Conservation (phyloP, 1,284 basidiomycete genomes). For the Anthracocystis panici-leucophaei region DNA sequence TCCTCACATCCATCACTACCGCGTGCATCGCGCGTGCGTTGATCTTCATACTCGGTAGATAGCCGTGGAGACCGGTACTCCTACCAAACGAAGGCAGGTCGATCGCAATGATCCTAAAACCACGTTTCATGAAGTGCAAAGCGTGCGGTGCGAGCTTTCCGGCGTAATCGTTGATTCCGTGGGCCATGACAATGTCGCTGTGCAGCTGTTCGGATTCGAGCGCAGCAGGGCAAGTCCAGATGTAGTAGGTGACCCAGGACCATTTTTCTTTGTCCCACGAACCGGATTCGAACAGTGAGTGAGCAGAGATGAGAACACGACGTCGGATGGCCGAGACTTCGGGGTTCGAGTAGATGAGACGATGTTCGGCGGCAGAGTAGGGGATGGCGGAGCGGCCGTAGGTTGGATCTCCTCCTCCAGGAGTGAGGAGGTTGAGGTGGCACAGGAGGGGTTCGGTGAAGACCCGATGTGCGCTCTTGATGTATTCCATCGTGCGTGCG, state of each 20-base stretch:
- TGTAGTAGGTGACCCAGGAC: constrained; percentile 61
- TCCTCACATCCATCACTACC: constrained; percentile 71
- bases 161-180: constrained; percentile 67
- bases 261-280: constrained; percentile 44
- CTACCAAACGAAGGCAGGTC: constrained; percentile 72
- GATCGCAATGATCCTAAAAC: constrained; percentile 72
- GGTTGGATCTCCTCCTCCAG: constrained; percentile 62
- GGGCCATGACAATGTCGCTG: constrained; percentile 60
- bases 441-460: constrained; percentile 63
- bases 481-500: constrained; percentile 38
- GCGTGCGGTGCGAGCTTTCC: constrained; percentile 71
- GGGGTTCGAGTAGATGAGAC: constrained; percentile 64
- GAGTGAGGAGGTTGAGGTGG: constrained; percentile 49
- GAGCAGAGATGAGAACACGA: constrained; percentile 48
- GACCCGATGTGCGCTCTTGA: constrained; percentile 51
- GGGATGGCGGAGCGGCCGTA: constrained; percentile 61
- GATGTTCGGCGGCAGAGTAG: constrained; percentile 52
- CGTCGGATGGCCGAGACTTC: constrained; percentile 56
- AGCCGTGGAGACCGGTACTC: constrained; percentile 71
- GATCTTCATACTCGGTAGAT: constrained; percentile 70
- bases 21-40: constrained; percentile 72
- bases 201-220: constrained; percentile 49
- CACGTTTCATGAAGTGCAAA: constrained; percentile 71
- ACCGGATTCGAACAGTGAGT: constrained; percentile 43
- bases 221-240: constrained; percentile 56